Evolutionary conservation across 2,329 filamentous ascomycete genomes (phyloP), one percentile per base, ranked within the genome.

Genomic region (Fusarium hainanense): DNA sequence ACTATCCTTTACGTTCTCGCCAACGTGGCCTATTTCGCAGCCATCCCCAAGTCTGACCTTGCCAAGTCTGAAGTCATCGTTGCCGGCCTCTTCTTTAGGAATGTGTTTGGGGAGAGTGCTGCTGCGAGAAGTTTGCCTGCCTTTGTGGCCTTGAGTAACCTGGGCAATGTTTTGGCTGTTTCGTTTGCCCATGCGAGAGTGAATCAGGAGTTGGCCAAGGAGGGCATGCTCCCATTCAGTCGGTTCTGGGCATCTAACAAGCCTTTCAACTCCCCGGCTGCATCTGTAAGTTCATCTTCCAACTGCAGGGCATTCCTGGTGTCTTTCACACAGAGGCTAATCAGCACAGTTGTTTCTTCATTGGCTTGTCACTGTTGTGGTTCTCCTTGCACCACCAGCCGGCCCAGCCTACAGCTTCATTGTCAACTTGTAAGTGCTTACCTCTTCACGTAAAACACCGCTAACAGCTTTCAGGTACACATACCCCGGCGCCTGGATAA

Each of bases 391-490:
- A 0, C 90, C 90, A 2, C 90, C 90, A 0, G 86, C 89, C 0
- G 90, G 90, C 0, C 85, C 89, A 18, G 89, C 90, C 0, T 92
- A 92, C 77, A 90, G 89, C 77, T 92, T 92, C 72, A 85, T 90
- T 42, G 82, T 88, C 51, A 86, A 88, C 66, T 76, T 90, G 48
- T 85, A 46, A 0, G 63, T 57, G 0, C 0, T 5, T 0, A 0
- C 6, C 4, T 8, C 42, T 10, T 4, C 0, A 0, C 7, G 0
- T 5, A 1, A 20, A 10, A 4, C 6, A 4, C 5, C 5, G 3
- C 67, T 75, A 21, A 81, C 74, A 56, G 1, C 3, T 0, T 0
- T 25, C 2, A 81, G 79, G 20, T 80, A 80, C 70, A 85, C 84
- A 0, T 87, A 87, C 58, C 85, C 86, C 0, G 83, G 83, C 1